Base-by-base conservation (phyloP, 345 rosid genomes). In the Populus euphratica region DNA sequence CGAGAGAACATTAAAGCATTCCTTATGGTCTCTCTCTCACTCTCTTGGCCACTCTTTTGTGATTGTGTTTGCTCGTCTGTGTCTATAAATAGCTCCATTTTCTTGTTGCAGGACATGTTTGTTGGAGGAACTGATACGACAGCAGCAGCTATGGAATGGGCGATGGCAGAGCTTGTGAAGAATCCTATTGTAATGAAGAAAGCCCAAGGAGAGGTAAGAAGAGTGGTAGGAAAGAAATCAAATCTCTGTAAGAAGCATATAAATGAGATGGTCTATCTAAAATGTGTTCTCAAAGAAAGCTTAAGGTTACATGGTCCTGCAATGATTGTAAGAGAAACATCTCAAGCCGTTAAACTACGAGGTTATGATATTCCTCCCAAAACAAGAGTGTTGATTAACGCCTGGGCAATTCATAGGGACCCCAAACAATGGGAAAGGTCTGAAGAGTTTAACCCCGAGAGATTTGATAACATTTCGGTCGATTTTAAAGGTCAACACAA, bases 171-270 rank as follows among this genome's bases (percentile, higher is more conserved):
- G n/a, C 69, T 81, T 9, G 54, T 77, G 65, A 81, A 39, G 20
- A 81, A 81, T 61, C 84, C 81, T 31, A 23, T 8, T 8, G 69
- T 49, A 8, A 62, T 74, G 76, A 61, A 77, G 74, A 81, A 77
- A 73, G 84, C 56, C 9, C 81, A 77, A 47, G 83, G 67, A 76
- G 83, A 80, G 13, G 72, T 80, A 80, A 71, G 83, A 64, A 16
- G 64, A 38, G 69, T 76, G 16, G 62, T 65, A 20, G 76, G 79
- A 17, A 17, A 76, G 8, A 13, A 44, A 0, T 44, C 49, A 44
- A 44, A 44, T 16, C 49, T 13, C 16, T 44, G 16, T 12, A 16
- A 44, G 16, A 13, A 12, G 14, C 14, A 11, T 44, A 44, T 44
- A 11, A 44, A 44, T 12, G 21, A 47, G n/a, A 31, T 66, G 72